These are phyloP conservation scores for Leucosporidium creatinivorum DNA, from an alignment of 768 basidiomycete genomes.

Conservation along the genomic window DNA sequence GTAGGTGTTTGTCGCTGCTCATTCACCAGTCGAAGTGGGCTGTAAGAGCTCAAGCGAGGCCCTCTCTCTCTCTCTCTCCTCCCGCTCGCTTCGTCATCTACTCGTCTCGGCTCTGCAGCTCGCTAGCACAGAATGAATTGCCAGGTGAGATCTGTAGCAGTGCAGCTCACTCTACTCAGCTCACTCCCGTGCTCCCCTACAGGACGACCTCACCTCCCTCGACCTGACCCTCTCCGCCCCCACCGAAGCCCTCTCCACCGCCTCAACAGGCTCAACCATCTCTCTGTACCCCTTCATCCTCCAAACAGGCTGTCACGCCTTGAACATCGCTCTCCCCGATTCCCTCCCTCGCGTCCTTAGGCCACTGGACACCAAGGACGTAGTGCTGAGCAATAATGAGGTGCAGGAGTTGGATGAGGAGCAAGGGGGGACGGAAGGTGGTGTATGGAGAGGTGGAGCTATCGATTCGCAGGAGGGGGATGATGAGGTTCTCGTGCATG, in stretches of 20 bases:
- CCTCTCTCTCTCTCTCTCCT: too few species aligned
- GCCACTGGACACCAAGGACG: constrained; percentile 31
- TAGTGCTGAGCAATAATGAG: constrained; percentile 32
- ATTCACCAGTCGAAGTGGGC: too few species aligned
- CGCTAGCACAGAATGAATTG: too few species aligned
- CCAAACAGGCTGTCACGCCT: constrained; percentile 4
- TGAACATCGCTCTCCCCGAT: constrained; percentile 20
- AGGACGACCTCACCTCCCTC: constrained; percentile 24
- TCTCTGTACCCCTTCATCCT: constrained; percentile 29
- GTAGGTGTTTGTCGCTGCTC: too few species aligned
- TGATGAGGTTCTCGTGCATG: constrained; percentile 33
- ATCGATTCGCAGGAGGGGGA: constrained; percentile 32
- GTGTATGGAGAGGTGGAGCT: constrained; percentile 18
- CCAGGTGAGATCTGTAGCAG: too few species aligned
- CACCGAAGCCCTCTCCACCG: neutral
- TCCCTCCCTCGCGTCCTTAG: constrained; percentile 24
- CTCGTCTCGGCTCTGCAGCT: too few species aligned
- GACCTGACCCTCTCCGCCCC: constrained; percentile 7
- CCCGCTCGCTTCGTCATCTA: too few species aligned
- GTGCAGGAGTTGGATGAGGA: constrained; percentile 15
- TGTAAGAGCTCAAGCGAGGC: too few species aligned
- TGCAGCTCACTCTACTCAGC: too few species aligned
- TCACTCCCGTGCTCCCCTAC: neutral
- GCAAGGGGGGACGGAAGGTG: neutral
- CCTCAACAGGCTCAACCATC: constrained; percentile 6